phyloP scores from a whole-genome alignment of 106 monocot genomes.

The Chionographis japonica region DNA sequence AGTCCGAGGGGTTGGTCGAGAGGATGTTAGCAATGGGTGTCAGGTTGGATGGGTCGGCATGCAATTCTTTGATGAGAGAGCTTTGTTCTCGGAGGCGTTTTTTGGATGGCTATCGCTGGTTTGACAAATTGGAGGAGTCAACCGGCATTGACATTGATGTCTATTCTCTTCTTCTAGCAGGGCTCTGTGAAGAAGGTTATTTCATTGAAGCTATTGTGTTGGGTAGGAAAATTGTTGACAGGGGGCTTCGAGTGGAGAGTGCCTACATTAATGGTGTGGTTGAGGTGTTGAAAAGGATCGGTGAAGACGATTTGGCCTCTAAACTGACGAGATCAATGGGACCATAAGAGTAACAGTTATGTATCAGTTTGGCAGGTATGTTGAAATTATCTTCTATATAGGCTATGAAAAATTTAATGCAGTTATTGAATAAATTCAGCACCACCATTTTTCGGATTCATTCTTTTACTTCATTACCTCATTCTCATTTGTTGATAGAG shows the following conservation, averaged over 20 bases:
- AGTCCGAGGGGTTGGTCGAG: constrained; percentile 33
- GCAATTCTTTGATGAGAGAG: constrained; percentile 45
- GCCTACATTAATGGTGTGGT: constrained; percentile 22
- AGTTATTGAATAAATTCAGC: too few species aligned
- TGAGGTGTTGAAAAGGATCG: constrained; percentile 25
- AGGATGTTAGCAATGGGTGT: constrained; percentile 48
- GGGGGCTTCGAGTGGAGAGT: constrained; percentile 17
- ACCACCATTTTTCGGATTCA: too few species aligned
- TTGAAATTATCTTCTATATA: too few species aligned
- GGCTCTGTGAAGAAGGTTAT: constrained; percentile 42
- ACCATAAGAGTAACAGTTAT: not conserved
- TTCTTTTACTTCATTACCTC: too few species aligned
- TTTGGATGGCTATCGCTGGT: constrained; percentile 40
- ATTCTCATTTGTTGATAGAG: too few species aligned
- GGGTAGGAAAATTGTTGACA: constrained; percentile 23
- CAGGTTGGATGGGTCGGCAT: constrained; percentile 24
- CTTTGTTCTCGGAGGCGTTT: constrained; percentile 27
- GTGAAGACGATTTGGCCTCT: constrained; percentile 40
- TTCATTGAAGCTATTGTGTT: constrained; percentile 28
- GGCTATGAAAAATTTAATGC: too few species aligned
- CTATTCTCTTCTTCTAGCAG: constrained; percentile 24
- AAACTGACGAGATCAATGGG: constrained; percentile 17
- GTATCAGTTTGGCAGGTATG: too few species aligned
- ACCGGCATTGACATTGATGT: constrained; percentile 40
- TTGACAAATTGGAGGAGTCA: constrained; percentile 31